Evolutionary conservation across 805 yeast genomes (phyloP), one percentile per base, ranked within the genome.

Genomic region (Kurtzmaniella fragi): DNA sequence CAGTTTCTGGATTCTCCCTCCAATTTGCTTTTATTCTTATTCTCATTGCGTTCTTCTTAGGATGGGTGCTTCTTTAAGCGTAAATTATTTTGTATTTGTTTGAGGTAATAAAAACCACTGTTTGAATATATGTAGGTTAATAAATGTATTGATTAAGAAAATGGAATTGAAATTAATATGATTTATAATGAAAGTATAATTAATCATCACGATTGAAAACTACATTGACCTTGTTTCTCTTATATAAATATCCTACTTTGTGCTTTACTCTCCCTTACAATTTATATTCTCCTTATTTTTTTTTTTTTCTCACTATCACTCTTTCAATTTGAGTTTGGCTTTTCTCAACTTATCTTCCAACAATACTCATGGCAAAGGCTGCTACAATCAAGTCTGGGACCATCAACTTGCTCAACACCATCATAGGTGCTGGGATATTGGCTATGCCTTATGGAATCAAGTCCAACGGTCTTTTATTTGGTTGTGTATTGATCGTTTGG

Each of bases 381-480:
- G 72, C 75, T 8, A 56, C 73, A 4, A 62, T 72, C 23, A 57
- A 59, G 38, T 73, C 80, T 5, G 79, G 80, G 7, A 62, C 75
- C 14, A 69, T 76, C 45, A 75, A 75, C 45, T 56, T 78, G 34
- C 56, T 77, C 46, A 76, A 78, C 54, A 78, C 84, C 41, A 75
- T 78, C 39, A 62, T 78, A 31, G 77, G 82, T 31, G 84, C 87
- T 1, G 90, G 90, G 7, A 71, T 82, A 50, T 63, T 82, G 31
- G 84, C 87, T 28, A 78, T 82, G 70, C 88, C 90, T 0, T 81
- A 66, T 54, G 87, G 86, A 1, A 72, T 81, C 49, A 67, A 68
- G 45, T 58, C 71, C 17, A 72, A 73, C 42, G 79, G 80, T 11
- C 32, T 74, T 16, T 37, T 67, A 2, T 48, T 71, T 37, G 80